Evolutionary conservation across 2,329 filamentous ascomycete species (phyloP).

Genomic region (Zopfia rhizophila): DNA sequence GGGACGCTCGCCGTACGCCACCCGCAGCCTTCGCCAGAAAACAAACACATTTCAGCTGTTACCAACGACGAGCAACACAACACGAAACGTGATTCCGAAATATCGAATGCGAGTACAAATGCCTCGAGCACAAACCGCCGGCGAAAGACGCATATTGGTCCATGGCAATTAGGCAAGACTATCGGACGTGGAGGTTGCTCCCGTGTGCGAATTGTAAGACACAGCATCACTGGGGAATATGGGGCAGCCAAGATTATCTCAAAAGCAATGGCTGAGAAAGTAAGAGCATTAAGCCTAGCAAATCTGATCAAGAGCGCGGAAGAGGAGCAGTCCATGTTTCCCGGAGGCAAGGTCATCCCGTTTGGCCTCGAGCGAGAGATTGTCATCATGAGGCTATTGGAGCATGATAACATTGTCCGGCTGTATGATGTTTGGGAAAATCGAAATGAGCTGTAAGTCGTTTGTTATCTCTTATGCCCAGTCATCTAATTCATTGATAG

Average conservation of each 20-base stretch:
- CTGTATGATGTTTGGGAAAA: constrained; percentile 99
- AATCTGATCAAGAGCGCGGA: constrained; percentile 81
- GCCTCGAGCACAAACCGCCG: constrained; percentile 62
- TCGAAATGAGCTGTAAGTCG: constrained; percentile 84
- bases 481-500: constrained; percentile 59
- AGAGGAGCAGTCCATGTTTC: constrained; percentile 61
- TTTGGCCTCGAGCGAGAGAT: constrained; percentile 94
- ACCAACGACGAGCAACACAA: constrained; percentile 62
- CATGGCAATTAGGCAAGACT: constrained; percentile 91
- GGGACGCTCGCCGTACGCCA: constrained; percentile 55
- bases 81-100: constrained; percentile 58
- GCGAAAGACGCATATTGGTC: constrained; percentile 82
- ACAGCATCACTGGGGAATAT: constrained; percentile 78
- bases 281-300: constrained; percentile 85
- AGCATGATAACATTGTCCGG: constrained; percentile 94
- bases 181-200: constrained; percentile 91
- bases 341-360: constrained; percentile 77
- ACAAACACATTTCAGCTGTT: constrained; percentile 65
- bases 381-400: constrained; percentile 94
- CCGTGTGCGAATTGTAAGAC: constrained; percentile 84
- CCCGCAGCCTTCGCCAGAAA: constrained; percentile 50
- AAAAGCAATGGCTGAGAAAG: constrained; percentile 78
- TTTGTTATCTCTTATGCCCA: background rate
- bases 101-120: constrained; percentile 66
- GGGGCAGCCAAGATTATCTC: constrained; percentile 97